Percentiles rank a stretch among this genome's conserved stretches.
Conservation (phyloP, 1,284 basidiomycete species). For the Pyrrhoderma noxium region DNA sequence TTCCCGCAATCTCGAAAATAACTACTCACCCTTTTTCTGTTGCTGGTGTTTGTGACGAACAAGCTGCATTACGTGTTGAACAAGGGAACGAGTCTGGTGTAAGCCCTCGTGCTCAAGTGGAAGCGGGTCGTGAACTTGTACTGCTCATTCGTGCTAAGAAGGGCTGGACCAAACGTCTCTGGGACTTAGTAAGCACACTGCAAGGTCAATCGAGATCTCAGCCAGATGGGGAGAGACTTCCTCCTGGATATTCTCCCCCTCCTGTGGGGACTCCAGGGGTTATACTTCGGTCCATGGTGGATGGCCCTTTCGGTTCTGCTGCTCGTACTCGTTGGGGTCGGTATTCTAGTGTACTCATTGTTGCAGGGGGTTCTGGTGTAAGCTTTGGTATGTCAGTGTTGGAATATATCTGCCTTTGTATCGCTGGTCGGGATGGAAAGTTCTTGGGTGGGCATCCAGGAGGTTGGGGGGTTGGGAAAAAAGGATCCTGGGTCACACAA, state of each 20-base stretch:
- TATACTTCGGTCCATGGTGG: constrained; percentile 58
- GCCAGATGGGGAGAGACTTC: constrained; percentile 30
- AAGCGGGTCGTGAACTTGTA: constrained; percentile 52
- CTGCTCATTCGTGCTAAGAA: constrained; percentile 71
- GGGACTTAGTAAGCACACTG: constrained; percentile 44
- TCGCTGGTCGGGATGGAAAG: constrained; percentile 47
- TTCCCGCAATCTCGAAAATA: constrained; percentile 63
- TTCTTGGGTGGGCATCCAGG: constrained; percentile 37
- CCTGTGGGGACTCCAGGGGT: constrained; percentile 35
- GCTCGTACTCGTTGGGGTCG: constrained; percentile 59
- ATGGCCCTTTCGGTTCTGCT: constrained; percentile 77
- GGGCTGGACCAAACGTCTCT: constrained; percentile 73
- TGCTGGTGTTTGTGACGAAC: constrained; percentile 57
- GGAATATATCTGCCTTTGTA: constrained; percentile 60
- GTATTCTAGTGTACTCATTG: constrained; percentile 59
- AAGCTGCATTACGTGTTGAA: constrained; percentile 32
- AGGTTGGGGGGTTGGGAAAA: constrained; percentile 33
- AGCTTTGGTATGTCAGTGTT: constrained; percentile 70
- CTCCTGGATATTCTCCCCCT: constrained; percentile 26
- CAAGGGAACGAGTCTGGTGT: constrained; percentile 29
- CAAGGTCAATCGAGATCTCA: constrained; percentile 26
- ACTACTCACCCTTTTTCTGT: constrained; percentile 82
- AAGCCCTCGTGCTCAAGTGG: constrained; percentile 27
- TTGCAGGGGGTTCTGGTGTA: constrained; percentile 78
- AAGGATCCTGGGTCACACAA: constrained; percentile 39